Conservation (phyloP, 176 grass and related monocot species). For the Oryza meyeriana region DNA sequence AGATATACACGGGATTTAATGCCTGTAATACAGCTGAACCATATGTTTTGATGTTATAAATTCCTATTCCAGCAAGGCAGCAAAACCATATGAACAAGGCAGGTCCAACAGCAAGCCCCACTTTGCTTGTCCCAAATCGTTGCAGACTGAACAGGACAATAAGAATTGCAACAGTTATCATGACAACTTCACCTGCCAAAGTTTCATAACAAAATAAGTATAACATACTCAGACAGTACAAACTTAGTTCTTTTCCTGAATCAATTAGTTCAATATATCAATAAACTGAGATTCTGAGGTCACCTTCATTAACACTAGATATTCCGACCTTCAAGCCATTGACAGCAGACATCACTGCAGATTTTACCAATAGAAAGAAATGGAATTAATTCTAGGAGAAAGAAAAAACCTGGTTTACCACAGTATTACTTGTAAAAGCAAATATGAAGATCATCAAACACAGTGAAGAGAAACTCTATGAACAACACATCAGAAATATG, state of each 20-base stretch:
- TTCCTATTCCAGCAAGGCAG: conserved; percentile 78
- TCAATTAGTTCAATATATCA: conserved; percentile 8
- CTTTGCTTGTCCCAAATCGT: conserved; percentile 91
- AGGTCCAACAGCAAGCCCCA: conserved; percentile 81
- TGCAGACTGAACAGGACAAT: conserved; percentile 89
- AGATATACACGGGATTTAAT: conserved; percentile 88
- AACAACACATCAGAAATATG: conserved; percentile 29
- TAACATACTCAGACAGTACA: neutral
- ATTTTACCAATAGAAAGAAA: conserved; percentile 40
- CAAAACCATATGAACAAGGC: conserved; percentile 97
- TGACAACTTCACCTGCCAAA: conserved; percentile 88
- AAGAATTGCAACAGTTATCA: conserved; percentile 85
- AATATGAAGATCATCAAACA: conserved; percentile 17
- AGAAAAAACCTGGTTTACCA: neutral
- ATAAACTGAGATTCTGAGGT: conserved; percentile 8
- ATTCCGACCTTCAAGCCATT: conserved; percentile 95
- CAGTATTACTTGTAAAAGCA: conserved; percentile 12
- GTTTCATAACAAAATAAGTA: conserved; percentile 26
- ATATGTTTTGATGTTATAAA: conserved; percentile 83
- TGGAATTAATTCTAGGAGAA: conserved; percentile 27
- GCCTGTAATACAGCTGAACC: conserved; percentile 73
- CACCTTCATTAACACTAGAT: conserved; percentile 91
- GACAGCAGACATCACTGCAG: conserved; percentile 96
- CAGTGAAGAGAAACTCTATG: conserved; percentile 25
- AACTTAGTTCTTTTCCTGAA: conserved; percentile 3